These are phyloP conservation scores for Scedosporium apiospermum DNA, from an alignment of 2,329 filamentous ascomycete genomes.

Conservation along the genomic window DNA sequence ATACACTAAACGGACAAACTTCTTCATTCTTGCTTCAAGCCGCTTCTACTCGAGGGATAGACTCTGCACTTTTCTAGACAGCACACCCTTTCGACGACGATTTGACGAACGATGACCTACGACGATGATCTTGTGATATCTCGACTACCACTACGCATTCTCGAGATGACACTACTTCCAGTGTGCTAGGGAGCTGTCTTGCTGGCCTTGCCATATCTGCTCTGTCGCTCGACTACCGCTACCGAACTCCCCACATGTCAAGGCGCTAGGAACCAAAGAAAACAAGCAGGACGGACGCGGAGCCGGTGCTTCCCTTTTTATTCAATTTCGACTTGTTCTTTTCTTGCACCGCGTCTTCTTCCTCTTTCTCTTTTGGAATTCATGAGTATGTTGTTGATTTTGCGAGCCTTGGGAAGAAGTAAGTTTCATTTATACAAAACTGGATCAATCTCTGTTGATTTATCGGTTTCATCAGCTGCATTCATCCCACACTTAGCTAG, in stretches of 20 bases:
- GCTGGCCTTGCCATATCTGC: background rate
- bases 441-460: background rate
- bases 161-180: background rate
- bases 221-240: background rate
- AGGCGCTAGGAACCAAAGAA: background rate
- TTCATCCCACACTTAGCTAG: background rate
- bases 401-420: background rate
- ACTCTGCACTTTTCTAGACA: background rate
- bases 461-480: background rate
- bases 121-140: background rate
- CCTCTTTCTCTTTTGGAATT: background rate
- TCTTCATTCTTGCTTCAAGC: conserved; percentile 12
- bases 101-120: conserved; percentile 2
- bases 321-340: too few species aligned
- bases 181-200: background rate
- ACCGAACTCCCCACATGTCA: background rate
- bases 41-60: conserved; percentile 5
- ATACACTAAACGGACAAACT: conserved; percentile 9
- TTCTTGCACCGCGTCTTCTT: background rate
- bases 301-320: background rate
- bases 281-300: background rate
- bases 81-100: background rate
- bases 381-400: background rate
- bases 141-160: background rate
- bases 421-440: background rate